A percentile compares a stretch with the other conserved stretches of the same genome.
phyloP scores from a whole-genome alignment of 176 grass and related monocot genomes.

The Hordeum vulgare region MorexV3_pseudomolecules_assembly NC_058524.1:73842608-73843107 shows the following conservation, averaged over 20 bases:
- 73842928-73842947: slow-evolving; percentile 13
- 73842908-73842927: slow-evolving; percentile 9
- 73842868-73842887: slow-evolving; percentile 18
- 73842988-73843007: slow-evolving; percentile 68
- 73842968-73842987: slow-evolving; percentile 57
- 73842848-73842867: background rate
- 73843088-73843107: no score
- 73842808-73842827: no score
- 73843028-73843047: slow-evolving; percentile 53
- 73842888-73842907: slow-evolving; percentile 18
- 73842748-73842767: no score
- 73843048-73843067: slow-evolving; percentile 20
- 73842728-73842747: no score
- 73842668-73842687: no score
- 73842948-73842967: slow-evolving; percentile 47
- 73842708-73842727: no score
- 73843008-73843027: slow-evolving; percentile 78
- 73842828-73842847: background rate
- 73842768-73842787: no score
- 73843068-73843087: background rate
- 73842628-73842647: no score
- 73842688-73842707: no score
- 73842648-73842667: no score
- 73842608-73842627: no score
- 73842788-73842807: no score